Percentiles rank a stretch among this genome's conserved stretches.
phyloP scores from a whole-genome alignment of 306 rosid species.

The Rosa persica region DNA sequence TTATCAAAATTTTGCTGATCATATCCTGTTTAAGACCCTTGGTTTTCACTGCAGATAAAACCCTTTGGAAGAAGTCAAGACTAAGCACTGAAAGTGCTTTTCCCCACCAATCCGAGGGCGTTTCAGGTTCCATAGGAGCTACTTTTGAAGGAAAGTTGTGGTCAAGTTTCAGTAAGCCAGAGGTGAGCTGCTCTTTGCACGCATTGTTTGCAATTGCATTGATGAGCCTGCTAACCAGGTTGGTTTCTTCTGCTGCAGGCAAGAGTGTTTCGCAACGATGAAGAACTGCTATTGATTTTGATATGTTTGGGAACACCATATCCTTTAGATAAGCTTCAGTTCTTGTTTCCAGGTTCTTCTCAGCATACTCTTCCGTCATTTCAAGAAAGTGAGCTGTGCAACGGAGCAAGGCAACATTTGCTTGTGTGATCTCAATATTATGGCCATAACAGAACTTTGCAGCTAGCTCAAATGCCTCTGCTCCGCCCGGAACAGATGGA shows the following conservation, averaged over 20 bases:
- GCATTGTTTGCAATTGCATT: conserved; percentile 83
- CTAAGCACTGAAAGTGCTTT: conserved; percentile 62
- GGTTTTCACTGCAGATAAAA: conserved; percentile 69
- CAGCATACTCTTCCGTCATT: conserved; percentile 89
- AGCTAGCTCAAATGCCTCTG: conserved; percentile 86
- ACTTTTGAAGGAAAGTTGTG: conserved; percentile 64
- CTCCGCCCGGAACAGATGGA: conserved; percentile 72
- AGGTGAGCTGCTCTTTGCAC: conserved; percentile 89
- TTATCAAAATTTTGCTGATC: conserved; percentile 84
- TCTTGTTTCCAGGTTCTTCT: conserved; percentile 63
- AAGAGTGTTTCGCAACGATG: conserved; percentile 76
- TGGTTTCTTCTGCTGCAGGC: conserved; percentile 77
- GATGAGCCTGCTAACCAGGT: conserved; percentile 68
- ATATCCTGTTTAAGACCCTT: conserved; percentile 93
- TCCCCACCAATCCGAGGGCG: conserved; percentile 99
- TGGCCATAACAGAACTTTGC: conserved; percentile 92
- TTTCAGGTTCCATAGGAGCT: conserved; percentile 63
- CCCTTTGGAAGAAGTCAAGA: conserved; percentile 83
- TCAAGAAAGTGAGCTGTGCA: conserved; percentile 73
- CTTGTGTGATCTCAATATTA: conserved; percentile 61
- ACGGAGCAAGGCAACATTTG: conserved; percentile 76
- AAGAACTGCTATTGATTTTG: conserved; percentile 80
- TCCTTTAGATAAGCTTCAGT: conserved; percentile 73
- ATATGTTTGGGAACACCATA: conserved; percentile 59
- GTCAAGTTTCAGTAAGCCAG: conserved; percentile 82